phyloP scores from a whole-genome alignment of 257 asterid genomes.

The Fraxinus anomala region DNA sequence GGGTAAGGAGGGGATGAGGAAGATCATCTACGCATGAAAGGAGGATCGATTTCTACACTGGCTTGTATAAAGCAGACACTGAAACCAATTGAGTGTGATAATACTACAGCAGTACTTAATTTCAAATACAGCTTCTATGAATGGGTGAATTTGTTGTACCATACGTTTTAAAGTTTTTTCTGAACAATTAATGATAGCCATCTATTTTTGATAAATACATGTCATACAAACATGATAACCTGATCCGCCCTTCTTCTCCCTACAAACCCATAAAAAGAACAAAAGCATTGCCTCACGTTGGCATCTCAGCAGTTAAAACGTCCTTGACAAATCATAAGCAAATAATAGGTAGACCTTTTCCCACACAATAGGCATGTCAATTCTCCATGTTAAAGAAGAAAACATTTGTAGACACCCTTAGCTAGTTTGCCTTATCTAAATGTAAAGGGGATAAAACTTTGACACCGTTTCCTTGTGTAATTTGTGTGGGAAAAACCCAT shows the following conservation, averaged over 20 bases:
- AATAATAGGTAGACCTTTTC: background rate
- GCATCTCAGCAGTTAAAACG: background rate
- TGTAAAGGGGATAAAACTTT: conserved; percentile 3
- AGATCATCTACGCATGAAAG: background rate
- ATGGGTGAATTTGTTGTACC: background rate
- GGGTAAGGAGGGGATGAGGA: conserved; percentile 1
- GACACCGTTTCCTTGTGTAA: background rate
- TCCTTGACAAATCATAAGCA: background rate
- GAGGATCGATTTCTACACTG: background rate
- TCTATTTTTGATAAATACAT: background rate
- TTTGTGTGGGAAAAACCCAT: background rate
- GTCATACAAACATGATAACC: background rate
- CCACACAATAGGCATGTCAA: background rate
- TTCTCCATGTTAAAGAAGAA: background rate
- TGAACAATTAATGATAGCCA: background rate
- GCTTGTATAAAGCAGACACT: conserved; percentile 12
- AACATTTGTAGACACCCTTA: conserved; percentile 3
- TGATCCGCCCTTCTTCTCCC: background rate
- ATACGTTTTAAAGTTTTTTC: background rate
- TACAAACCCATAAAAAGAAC: background rate
- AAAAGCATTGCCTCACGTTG: background rate
- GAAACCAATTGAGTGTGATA: conserved; percentile 4
- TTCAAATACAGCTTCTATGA: conserved; percentile 21
- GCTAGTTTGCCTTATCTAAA: conserved; percentile 1
- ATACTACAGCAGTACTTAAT: background rate